Evolutionary conservation across 768 basidiomycete species (phyloP), one percentile per base, ranked within the genome.

Genomic region (Lyophyllum atratum): DNA sequence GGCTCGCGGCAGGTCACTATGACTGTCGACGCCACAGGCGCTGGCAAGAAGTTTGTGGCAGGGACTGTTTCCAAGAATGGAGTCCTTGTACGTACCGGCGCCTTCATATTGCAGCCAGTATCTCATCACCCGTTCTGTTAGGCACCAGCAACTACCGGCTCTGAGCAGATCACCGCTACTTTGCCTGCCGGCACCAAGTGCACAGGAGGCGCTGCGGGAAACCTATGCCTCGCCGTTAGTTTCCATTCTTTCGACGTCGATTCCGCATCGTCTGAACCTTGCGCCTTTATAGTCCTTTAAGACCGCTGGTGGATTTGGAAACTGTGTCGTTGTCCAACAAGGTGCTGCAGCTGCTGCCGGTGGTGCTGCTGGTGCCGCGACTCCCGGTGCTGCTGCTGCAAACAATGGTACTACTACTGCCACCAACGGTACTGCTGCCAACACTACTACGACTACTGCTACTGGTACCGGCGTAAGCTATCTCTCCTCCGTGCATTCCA

Each of bases 171-270:
- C 49, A 67, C 68, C 0, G 81, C 77, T 44, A 59, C 72, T 53
- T 72, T 86, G 26, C 82, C 84, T 2, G 67, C 78, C 21, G 77
- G 76, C 21, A 82, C 78, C 4, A 76, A 67, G 52, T 85, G 84
- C 66, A 73, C 77, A 12, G 84, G 84, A 53, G 84, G 84, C 34
- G 29, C 67, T 0, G 55, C 68, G 5, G 68, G 71, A 2, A 73
- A 82, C 65, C 71, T 74, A 25, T 86, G 84, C 67, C 71, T 86
- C 54, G 80, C 76, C 40, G 77, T 80, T 59, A 28, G 76, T 71
- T 9, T 54, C 26, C 12, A 0, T 8, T 26, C 11, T 26, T 37
- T 26, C 10, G 12, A 31, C 28, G 17, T 53, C 1, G 2, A 25
- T 34, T 40, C 22, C 25, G 31, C 37, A 26, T 31, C 31, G 21